phyloP scores from a whole-genome alignment of 768 basidiomycete genomes.

The Nidula microcarpa region DNA sequence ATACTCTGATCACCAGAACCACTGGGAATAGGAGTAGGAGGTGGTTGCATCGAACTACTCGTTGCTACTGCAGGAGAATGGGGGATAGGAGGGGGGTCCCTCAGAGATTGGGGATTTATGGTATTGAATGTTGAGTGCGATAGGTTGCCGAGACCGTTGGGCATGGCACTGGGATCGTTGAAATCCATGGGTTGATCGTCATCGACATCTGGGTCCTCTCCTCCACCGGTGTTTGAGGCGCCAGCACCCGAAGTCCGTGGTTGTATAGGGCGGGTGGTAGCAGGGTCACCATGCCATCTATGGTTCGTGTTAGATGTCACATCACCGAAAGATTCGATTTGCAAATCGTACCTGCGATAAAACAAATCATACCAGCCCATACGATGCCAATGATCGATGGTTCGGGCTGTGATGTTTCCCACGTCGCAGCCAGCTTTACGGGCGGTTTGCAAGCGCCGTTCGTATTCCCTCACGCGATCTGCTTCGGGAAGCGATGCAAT shows the following conservation, averaged over 20 bases:
- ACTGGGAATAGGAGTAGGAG: background rate
- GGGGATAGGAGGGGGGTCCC: conserved; percentile 23
- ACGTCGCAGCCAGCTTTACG: conserved; percentile 66
- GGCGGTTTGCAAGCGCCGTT: conserved; percentile 64
- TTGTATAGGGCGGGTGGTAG: conserved; percentile 46
- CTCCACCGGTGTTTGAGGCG: conserved; percentile 24
- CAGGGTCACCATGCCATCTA: conserved; percentile 69
- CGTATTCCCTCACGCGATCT: conserved; percentile 68
- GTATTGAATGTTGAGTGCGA: conserved; percentile 16
- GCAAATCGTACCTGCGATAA: conserved; percentile 49
- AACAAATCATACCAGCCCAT: conserved; percentile 77
- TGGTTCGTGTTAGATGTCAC: background rate
- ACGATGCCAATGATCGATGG: conserved; percentile 78
- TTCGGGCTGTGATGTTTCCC: conserved; percentile 69
- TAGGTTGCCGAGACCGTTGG: conserved; percentile 27
- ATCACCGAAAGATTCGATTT: too few species aligned
- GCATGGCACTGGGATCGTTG: conserved; percentile 25
- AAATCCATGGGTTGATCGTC: conserved; percentile 48
- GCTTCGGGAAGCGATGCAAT: conserved; percentile 48
- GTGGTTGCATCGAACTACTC: background rate
- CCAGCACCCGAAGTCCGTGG: conserved; percentile 29
- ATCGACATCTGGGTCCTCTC: conserved; percentile 47
- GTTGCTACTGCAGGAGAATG: conserved; percentile 17
- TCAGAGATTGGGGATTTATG: conserved; percentile 36
- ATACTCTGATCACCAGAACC: conserved; percentile 26